Evolutionary conservation across 2,329 filamentous ascomycete genomes (phyloP).

Genomic region (Cryphonectria radicalis): DNA sequence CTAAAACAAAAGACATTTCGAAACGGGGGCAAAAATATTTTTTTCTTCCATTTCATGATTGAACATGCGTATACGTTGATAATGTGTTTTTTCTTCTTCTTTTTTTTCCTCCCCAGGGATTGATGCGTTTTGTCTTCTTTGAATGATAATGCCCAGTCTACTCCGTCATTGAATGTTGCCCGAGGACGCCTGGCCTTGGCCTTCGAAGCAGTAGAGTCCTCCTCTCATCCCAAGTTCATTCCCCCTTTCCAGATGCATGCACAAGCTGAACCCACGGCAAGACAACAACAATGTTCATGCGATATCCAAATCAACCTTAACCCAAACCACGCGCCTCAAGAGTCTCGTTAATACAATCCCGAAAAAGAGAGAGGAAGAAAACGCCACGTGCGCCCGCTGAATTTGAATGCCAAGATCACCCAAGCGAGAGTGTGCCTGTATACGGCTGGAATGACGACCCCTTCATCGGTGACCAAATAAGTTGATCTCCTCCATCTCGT

Average conservation of each 20-base stretch:
- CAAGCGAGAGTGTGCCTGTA: conserved; percentile 6
- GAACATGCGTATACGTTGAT: conserved; percentile 6
- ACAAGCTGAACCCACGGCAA: neutral
- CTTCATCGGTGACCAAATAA: conserved; percentile 51
- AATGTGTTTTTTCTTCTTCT: neutral
- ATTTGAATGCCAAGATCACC: conserved; percentile 21
- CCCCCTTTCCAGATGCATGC: conserved; percentile 20
- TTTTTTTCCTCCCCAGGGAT: neutral
- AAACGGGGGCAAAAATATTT: neutral
- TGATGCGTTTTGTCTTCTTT: neutral
- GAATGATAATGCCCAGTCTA: conserved; percentile 2
- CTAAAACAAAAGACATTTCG: neutral
- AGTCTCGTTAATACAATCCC: neutral
- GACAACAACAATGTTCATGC: neutral
- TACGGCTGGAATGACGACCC: conserved; percentile 9
- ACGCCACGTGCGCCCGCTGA: conserved; percentile 1
- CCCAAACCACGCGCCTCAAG: neutral
- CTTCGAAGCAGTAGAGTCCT: conserved; percentile 8
- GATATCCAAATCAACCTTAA: neutral
- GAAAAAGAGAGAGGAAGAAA: neutral
- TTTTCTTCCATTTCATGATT: neutral
- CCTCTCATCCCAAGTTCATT: conserved; percentile 1
- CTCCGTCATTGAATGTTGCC: neutral
- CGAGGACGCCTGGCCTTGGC: conserved; percentile 14
- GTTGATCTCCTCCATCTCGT: conserved; percentile 55